Conservation (phyloP, 176 grass and related monocot genomes). For the Ampelocalamus luodianensis region DNA sequence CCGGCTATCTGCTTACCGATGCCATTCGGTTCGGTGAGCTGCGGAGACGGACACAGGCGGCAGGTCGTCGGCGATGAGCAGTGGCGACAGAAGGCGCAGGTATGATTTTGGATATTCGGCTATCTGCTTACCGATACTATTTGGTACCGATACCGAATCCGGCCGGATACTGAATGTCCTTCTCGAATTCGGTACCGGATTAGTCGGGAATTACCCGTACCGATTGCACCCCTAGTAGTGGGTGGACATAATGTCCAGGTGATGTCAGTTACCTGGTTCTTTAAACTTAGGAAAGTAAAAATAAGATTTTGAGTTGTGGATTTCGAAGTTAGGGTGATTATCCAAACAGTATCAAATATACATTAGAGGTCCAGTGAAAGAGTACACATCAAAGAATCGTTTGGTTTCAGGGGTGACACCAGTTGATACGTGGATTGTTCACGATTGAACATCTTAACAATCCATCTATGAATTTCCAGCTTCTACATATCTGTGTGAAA, state of each 20-base stretch:
- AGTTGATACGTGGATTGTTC: not conserved
- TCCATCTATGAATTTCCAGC: not conserved
- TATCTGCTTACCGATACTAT: too few relatives aligned
- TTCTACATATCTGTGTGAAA: not conserved
- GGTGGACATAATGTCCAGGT: not conserved
- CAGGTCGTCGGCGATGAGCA: too few relatives aligned
- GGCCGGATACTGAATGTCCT: too few relatives aligned
- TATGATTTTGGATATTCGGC: too few relatives aligned
- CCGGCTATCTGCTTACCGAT: too few relatives aligned
- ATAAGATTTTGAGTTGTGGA: not conserved
- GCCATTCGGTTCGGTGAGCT: too few relatives aligned
- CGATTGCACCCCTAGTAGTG: too few relatives aligned
- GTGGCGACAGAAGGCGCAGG: too few relatives aligned
- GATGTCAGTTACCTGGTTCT: not conserved
- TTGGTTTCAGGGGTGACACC: not conserved
- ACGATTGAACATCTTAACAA: not conserved
- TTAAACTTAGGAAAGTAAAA: not conserved
- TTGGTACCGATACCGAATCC: too few relatives aligned
- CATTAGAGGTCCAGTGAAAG: not conserved
- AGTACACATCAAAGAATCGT: not conserved
- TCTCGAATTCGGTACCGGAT: too few relatives aligned
- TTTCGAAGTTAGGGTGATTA: not conserved
- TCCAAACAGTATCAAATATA: not conserved
- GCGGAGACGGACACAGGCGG: too few relatives aligned
- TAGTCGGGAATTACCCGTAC: too few relatives aligned